Evolutionary conservation across 192 early-diverging fungal genomes (phyloP).

Genomic region (Coemansia sp.): DNA sequence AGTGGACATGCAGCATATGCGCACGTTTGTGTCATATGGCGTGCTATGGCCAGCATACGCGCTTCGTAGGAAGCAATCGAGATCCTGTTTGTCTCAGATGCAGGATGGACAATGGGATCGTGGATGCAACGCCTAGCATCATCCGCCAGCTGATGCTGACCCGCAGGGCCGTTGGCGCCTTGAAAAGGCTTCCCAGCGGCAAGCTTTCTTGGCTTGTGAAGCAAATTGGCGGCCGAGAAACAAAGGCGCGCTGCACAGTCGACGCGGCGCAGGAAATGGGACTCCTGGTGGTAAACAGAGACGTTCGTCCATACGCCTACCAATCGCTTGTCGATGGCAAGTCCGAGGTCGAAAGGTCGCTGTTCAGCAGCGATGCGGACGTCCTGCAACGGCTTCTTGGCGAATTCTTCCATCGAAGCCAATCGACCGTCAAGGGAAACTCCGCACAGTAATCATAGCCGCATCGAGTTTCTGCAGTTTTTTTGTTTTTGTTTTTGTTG

Average conservation of each 20-base stretch:
- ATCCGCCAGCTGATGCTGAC: constrained; percentile 23
- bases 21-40: constrained; percentile 21
- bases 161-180: constrained; percentile 12
- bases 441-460: not conserved
- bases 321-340: not conserved
- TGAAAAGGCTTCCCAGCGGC: not conserved
- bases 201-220: constrained; percentile 7
- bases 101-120: constrained; percentile 5
- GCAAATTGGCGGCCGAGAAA: constrained; percentile 4
- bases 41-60: constrained; percentile 23
- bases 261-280: constrained; percentile 13
- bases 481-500: not conserved
- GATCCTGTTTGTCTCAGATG: constrained; percentile 23
- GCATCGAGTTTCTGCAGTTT: not conserved
- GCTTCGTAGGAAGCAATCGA: not conserved
- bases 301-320: constrained; percentile 10
- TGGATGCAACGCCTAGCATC: not conserved
- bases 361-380: constrained; percentile 25
- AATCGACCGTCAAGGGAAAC: not conserved
- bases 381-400: constrained; percentile 7
- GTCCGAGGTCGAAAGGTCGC: constrained; percentile 1
- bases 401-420: not conserved
- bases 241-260: not conserved
- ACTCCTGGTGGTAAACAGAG: constrained; percentile 18
- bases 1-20: constrained; percentile 36